Evolutionary conservation across 2,329 filamentous ascomycete genomes (phyloP).

Genomic region (Ustulina deusta): DNA sequence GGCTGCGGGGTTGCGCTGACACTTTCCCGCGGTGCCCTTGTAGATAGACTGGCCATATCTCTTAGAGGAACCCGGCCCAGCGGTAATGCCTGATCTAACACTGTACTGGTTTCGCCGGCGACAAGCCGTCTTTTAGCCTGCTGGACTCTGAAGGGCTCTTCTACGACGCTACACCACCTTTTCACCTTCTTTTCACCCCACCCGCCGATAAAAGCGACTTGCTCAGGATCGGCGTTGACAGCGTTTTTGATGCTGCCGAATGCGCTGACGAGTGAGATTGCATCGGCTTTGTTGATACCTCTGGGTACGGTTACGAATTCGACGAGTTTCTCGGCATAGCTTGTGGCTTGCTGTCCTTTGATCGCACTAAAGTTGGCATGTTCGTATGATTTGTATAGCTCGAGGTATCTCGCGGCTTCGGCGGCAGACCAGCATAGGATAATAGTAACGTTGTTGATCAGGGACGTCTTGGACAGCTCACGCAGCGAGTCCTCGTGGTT

Average conservation of each 20-base stretch:
- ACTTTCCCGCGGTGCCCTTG: slow-evolving; percentile 44
- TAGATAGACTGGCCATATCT: slow-evolving; percentile 53
- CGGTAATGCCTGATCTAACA: slow-evolving; percentile 56
- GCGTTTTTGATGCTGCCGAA: slow-evolving; percentile 91
- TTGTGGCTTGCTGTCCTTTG: slow-evolving; percentile 83
- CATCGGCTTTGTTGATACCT: slow-evolving; percentile 94
- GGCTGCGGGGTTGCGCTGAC: slow-evolving; percentile 43
- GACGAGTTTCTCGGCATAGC: slow-evolving; percentile 86
- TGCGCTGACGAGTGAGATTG: slow-evolving; percentile 87
- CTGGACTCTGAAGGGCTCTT: slow-evolving; percentile 84
- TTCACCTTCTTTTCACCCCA: slow-evolving; percentile 97
- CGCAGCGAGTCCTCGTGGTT: slow-evolving; percentile 92
- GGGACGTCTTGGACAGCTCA: slow-evolving; percentile 90
- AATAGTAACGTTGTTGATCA: slow-evolving; percentile 92
- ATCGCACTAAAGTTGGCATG: slow-evolving; percentile 85
- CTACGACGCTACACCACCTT: slow-evolving; percentile 82
- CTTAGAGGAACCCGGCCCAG: slow-evolving; percentile 57
- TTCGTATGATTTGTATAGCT: slow-evolving; percentile 95
- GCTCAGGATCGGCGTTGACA: slow-evolving; percentile 87
- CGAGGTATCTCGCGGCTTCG: slow-evolving; percentile 92
- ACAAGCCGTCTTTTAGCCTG: slow-evolving; percentile 67
- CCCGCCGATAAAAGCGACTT: slow-evolving; percentile 84
- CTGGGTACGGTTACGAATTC: slow-evolving; percentile 93
- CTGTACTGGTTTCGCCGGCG: slow-evolving; percentile 45
- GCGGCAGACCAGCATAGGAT: slow-evolving; percentile 94